Evolutionary conservation across 2,329 filamentous ascomycete genomes (phyloP), one percentile per base, ranked within the genome.

Genomic region (Alternaria dauci): DNA sequence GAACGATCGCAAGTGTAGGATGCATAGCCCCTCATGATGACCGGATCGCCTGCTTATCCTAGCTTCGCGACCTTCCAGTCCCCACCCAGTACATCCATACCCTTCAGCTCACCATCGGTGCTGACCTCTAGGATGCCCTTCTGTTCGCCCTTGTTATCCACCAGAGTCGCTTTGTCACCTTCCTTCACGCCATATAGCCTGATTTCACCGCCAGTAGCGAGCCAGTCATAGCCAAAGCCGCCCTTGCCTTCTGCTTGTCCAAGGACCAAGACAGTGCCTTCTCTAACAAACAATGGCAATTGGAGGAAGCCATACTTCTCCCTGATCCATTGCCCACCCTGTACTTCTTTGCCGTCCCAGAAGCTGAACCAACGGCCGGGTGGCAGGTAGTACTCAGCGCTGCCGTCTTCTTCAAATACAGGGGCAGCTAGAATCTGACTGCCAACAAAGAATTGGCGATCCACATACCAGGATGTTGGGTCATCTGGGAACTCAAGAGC

Each of bases 371-470:
- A 85, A 28, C 72, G 74, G 9, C 82, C 83, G n/a, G 78, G 76
- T 2, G 84, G 84, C 16, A 90, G 79, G 74, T 92, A 92, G 73
- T 91, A 90, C 57, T 89, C 86, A 0, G 89, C 88, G 36, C 84
- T 83, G 0, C 87, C 88, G 1, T 83, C 82, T 72, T 90, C 86
- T 11, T 85, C 83, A 62, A 89, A 90, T 2, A 91, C 81, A 1
- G 89, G 89, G 2, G 88, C 87, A 5, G 88, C 87, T 8, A 92
- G 78, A 34, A 92, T 76, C 52, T 83, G 84, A 16, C 84, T 83
- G 2, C 90, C 90, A n/a, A 92, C 81, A 86, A 92, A 90, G 77
- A 91, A 92, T 74, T 92, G 88, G 32, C 87, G 85, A 75, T 93
- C 90, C 46, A 91, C 81, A 52, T 81, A 83, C 85, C 89, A 92